These are phyloP conservation scores for Cicer cuneatum DNA, from an alignment of 306 rosid species.

Conservation along the genomic window DNA sequence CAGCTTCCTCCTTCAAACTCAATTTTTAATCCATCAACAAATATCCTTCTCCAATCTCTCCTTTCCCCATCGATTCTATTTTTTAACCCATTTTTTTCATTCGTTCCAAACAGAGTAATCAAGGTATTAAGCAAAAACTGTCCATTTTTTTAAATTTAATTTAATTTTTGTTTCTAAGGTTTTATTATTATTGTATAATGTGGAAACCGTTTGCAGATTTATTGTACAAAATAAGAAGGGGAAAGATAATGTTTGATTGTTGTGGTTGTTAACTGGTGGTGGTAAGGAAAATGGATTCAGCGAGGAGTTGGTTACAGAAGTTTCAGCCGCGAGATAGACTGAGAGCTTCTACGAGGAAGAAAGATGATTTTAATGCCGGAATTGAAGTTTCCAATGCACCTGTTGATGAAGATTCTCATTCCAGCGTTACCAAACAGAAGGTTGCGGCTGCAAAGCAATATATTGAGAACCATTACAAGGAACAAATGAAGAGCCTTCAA, in stretches of 20 bases:
- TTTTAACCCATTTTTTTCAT: conserved; percentile 5
- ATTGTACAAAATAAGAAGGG: conserved; percentile 10
- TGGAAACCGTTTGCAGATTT: conserved; percentile 9
- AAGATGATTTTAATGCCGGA: conserved; percentile 49
- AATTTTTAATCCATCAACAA: conserved; percentile 8
- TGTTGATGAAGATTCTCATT: conserved; percentile 64
- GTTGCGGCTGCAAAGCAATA: conserved; percentile 91
- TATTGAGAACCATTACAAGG: conserved; percentile 96
- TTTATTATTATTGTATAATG: neutral
- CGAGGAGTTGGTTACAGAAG: conserved; percentile 88
- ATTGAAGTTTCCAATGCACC: conserved; percentile 44
- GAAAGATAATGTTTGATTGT: conserved; percentile 39
- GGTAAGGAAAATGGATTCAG: conserved; percentile 77
- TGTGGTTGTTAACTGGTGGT: conserved; percentile 39
- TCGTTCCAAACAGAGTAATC: conserved; percentile 8
- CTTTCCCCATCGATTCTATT: neutral
- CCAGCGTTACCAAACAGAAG: conserved; percentile 81
- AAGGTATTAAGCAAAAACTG: neutral
- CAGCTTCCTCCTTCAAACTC: conserved; percentile 38
- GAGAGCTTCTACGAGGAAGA: conserved; percentile 63
- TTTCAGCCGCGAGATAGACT: conserved; percentile 82
- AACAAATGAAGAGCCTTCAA: conserved; percentile 91
- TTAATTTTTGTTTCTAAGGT: neutral
- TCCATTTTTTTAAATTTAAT: neutral
- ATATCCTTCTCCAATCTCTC: neutral